These are phyloP conservation scores for Striga hermonthica DNA, from an alignment of 305 asterid species.

Conservation along the genomic window DNA sequence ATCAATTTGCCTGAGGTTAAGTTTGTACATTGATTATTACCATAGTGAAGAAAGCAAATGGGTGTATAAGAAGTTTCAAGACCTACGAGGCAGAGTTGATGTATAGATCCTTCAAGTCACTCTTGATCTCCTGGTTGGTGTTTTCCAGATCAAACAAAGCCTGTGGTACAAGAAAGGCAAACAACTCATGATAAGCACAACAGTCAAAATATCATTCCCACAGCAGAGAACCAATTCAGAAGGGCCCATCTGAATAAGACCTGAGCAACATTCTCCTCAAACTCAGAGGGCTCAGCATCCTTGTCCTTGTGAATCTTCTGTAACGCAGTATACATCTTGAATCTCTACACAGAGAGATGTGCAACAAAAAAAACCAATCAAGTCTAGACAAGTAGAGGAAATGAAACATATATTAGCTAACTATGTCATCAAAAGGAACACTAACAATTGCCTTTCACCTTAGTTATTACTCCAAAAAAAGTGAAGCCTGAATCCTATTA, in stretches of 20 bases:
- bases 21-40: neutral
- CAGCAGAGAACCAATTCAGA: too few relatives aligned
- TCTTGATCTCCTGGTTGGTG: constrained; percentile 71
- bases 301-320: constrained; percentile 76
- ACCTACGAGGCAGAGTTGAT: constrained; percentile 62
- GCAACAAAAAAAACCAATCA: too few relatives aligned
- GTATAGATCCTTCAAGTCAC: constrained; percentile 72
- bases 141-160: constrained; percentile 77
- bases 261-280: constrained; percentile 80
- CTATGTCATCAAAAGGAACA: too few relatives aligned
- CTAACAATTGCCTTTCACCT: too few relatives aligned
- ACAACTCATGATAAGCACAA: neutral
- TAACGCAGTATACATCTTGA: constrained; percentile 63
- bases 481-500: too few relatives aligned
- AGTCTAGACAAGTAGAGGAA: too few relatives aligned
- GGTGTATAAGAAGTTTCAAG: neutral
- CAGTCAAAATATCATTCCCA: neutral
- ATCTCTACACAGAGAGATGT: neutral
- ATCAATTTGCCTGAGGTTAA: constrained; percentile 53
- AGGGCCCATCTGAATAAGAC: constrained; percentile 26
- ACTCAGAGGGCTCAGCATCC: constrained; percentile 73
- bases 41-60: neutral
- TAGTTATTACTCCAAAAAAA: too few relatives aligned
- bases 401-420: too few relatives aligned
- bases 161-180: constrained; percentile 26